Evolutionary conservation across 2,329 filamentous ascomycete species (phyloP).

Genomic region (Grosmannia serpens): DNA sequence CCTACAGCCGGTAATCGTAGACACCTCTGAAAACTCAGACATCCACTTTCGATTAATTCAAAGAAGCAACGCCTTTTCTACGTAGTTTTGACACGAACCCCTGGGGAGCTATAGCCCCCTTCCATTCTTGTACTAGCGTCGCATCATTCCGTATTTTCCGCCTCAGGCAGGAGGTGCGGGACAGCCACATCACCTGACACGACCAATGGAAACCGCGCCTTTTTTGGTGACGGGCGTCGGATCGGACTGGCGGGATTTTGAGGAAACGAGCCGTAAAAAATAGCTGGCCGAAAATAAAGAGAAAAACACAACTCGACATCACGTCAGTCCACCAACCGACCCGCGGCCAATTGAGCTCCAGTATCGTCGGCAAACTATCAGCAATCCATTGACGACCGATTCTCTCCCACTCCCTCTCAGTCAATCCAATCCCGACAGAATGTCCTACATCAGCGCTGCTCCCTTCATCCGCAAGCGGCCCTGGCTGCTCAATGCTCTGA

Average conservation of each 20-base stretch:
- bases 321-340: not conserved
- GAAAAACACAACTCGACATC: not conserved
- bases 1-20: too few species aligned
- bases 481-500: conserved; percentile 70
- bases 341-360: conserved; percentile 2
- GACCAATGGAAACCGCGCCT: conserved; percentile 11
- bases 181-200: conserved; percentile 3
- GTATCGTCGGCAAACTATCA: not conserved
- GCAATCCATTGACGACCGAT: not conserved
- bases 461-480: conserved; percentile 73
- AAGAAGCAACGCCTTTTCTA: not conserved
- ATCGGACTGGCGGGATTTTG: conserved; percentile 15
- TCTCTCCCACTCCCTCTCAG: not conserved
- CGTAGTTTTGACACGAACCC: not conserved
- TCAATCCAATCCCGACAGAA: conserved; percentile 1
- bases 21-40: too few species aligned
- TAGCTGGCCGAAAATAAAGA: not conserved
- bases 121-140: not conserved
- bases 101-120: not conserved
- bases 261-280: conserved; percentile 9
- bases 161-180: conserved; percentile 6
- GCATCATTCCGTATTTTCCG: not conserved
- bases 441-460: conserved; percentile 63
- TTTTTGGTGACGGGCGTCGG: conserved; percentile 8
- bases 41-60: too few species aligned